A percentile compares a stretch with the other conserved stretches of the same genome.
Evolutionary conservation across 2,329 filamentous ascomycete species (phyloP).

Genomic region (Claviceps digitariae): DNA sequence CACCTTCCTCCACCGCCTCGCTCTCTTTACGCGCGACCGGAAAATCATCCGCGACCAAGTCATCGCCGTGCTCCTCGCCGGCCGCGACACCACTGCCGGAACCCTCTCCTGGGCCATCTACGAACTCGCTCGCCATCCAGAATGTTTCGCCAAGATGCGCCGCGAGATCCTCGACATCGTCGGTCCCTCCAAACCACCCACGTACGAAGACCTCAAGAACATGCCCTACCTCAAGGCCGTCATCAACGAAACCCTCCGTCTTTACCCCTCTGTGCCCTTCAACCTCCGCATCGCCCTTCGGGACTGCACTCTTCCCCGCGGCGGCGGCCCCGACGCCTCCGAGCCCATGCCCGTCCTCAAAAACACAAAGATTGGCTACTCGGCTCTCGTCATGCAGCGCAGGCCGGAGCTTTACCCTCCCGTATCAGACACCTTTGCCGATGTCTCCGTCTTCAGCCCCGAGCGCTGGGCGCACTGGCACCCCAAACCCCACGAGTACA

Average conservation of each 20-base stretch:
- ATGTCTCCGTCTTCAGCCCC: slow-evolving; percentile 30
- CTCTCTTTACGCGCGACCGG: slow-evolving; percentile 56
- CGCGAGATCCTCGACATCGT: slow-evolving; percentile 56
- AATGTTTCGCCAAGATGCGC: slow-evolving; percentile 53
- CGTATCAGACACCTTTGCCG: slow-evolving; percentile 22
- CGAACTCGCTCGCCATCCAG: slow-evolving; percentile 61
- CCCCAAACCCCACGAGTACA: slow-evolving; percentile 39
- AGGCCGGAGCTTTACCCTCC: slow-evolving; percentile 33
- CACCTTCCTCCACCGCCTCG: slow-evolving; percentile 78
- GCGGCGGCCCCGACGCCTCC: slow-evolving; percentile 39
- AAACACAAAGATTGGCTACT: slow-evolving; percentile 34
- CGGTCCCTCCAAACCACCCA: slow-evolving; percentile 48
- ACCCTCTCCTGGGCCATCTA: slow-evolving; percentile 74
- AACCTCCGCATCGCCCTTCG: slow-evolving; percentile 60
- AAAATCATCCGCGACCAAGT: slow-evolving; percentile 73
- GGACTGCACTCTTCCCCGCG: slow-evolving; percentile 62
- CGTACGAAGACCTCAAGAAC: slow-evolving; percentile 68
- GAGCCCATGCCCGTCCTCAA: slow-evolving; percentile 29
- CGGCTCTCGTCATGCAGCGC: slow-evolving; percentile 37
- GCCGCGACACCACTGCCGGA: slow-evolving; percentile 73
- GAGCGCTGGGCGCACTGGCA: slow-evolving; percentile 38
- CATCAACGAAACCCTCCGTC: slow-evolving; percentile 63
- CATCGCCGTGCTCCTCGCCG: slow-evolving; percentile 68
- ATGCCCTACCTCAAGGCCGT: slow-evolving; percentile 72
- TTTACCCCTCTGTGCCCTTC: slow-evolving; percentile 68